Evolutionary conservation across 768 basidiomycete species (phyloP).

Genomic region (Lactarius sanguifluus): DNA sequence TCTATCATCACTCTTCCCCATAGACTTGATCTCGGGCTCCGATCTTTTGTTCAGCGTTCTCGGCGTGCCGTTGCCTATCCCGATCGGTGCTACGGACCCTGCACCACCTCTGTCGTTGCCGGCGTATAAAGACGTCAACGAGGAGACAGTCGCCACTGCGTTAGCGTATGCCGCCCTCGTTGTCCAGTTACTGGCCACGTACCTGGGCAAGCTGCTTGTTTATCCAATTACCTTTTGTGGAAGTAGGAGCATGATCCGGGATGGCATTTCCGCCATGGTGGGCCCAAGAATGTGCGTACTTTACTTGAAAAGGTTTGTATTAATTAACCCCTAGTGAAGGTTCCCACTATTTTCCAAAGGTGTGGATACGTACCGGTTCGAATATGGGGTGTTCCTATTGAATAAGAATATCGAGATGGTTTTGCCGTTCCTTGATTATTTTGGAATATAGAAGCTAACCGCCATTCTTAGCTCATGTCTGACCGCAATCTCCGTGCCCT

Average conservation of each 20-base stretch:
- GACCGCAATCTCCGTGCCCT: constrained; percentile 85
- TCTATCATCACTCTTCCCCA: constrained; percentile 81
- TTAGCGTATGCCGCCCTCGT: constrained; percentile 89
- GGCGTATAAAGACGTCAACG: constrained; percentile 69
- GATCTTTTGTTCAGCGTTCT: constrained; percentile 90
- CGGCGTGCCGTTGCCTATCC: constrained; percentile 88
- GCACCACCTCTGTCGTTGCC: constrained; percentile 76
- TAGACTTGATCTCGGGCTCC: constrained; percentile 79
- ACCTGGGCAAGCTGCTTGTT: constrained; percentile 70
- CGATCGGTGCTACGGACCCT: constrained; percentile 67
- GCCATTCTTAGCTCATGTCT: constrained; percentile 70
- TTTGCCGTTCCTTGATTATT: constrained; percentile 37
- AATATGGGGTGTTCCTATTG: constrained; percentile 94
- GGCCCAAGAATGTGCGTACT: constrained; percentile 84
- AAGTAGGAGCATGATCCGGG: constrained; percentile 86
- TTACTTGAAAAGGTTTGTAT: not conserved
- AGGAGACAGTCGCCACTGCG: constrained; percentile 85
- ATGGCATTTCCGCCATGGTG: constrained; percentile 92
- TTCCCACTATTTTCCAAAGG: constrained; percentile 95
- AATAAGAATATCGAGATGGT: constrained; percentile 97
- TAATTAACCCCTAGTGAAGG: constrained; percentile 45
- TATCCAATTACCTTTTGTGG: constrained; percentile 92
- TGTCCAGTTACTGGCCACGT: constrained; percentile 76
- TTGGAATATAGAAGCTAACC: constrained; percentile 13
- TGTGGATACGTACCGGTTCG: constrained; percentile 95